Percentiles rank a stretch among this genome's conserved stretches.
phyloP scores from a whole-genome alignment of 441 rosid genomes.

The Pelargonium australe region DNA sequence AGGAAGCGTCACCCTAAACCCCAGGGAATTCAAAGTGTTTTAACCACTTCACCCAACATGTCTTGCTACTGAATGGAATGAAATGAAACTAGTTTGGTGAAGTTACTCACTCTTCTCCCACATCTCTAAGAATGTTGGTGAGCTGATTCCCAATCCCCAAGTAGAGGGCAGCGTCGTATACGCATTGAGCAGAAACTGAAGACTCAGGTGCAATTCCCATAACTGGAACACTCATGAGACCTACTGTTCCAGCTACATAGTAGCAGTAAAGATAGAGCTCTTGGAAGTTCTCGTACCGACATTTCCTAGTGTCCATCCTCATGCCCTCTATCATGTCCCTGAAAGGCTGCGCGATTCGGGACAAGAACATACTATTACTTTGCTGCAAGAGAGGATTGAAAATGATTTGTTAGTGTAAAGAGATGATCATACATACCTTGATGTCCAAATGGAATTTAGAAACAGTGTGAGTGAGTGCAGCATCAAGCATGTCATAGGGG shows the following conservation, averaged over 20 bases:
- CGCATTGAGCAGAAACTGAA: conserved; percentile 38
- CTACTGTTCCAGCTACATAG: conserved; percentile 52
- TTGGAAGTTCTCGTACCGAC: conserved; percentile 39
- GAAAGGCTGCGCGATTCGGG: conserved; percentile 36
- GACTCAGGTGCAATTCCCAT: conserved; percentile 54
- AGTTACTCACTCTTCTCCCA: conserved; percentile 46
- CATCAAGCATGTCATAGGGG: conserved; percentile 57
- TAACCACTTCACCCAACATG: background rate
- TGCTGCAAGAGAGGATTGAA: background rate
- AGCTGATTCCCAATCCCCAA: conserved; percentile 53
- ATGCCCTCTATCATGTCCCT: conserved; percentile 62
- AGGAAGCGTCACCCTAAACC: too few relatives aligned
- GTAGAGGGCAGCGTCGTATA: conserved; percentile 43
- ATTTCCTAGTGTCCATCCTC: conserved; percentile 52
- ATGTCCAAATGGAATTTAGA: conserved; percentile 46
- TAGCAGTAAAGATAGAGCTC: conserved; percentile 52
- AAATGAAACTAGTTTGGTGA: background rate
- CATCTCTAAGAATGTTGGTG: conserved; percentile 51
- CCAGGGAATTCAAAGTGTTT: too few relatives aligned
- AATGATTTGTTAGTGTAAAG: background rate
- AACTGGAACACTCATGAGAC: conserved; percentile 53
- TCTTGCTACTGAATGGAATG: background rate
- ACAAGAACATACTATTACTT: background rate
- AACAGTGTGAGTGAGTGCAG: conserved; percentile 51
- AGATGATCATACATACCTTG: conserved; percentile 24